A percentile compares a stretch with the other conserved stretches of the same genome.
Conservation (phyloP, 805 yeast species). For the Candida sonorensis region DNA sequence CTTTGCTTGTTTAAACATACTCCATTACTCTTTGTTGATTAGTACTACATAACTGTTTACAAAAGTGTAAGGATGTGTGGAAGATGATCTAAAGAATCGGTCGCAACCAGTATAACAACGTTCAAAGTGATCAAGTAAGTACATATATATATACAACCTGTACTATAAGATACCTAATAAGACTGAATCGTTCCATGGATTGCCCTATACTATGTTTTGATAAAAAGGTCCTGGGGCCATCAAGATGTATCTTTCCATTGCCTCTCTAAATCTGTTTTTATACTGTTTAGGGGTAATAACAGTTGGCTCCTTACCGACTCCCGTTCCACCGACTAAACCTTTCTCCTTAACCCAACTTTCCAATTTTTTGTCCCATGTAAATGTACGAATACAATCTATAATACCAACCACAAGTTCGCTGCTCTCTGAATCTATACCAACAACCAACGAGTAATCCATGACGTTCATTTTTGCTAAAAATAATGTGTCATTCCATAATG, state of each 20-base stretch:
- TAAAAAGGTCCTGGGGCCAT: conserved; percentile 75
- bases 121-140: too few relatives aligned
- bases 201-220: neutral
- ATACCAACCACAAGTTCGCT: conserved; percentile 84
- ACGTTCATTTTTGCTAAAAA: conserved; percentile 96
- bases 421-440: conserved; percentile 75
- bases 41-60: too few relatives aligned
- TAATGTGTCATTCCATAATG: conserved; percentile 90
- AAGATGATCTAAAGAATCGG: too few relatives aligned
- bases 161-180: too few relatives aligned
- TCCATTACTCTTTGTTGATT: too few relatives aligned
- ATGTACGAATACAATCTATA: conserved; percentile 88
- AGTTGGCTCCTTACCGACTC: conserved; percentile 89
- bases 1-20: too few relatives aligned
- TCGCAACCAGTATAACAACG: too few relatives aligned
- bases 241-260: conserved; percentile 91
- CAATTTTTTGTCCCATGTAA: conserved; percentile 97
- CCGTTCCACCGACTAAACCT: conserved; percentile 72
- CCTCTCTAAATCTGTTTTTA: conserved; percentile 89
- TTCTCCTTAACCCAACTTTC: conserved; percentile 99
- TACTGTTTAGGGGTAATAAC: conserved; percentile 96
- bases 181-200: too few relatives aligned
- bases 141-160: too few relatives aligned
- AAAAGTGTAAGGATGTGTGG: too few relatives aligned
- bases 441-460: conserved; percentile 94